These are phyloP conservation scores for Boletus sensibilis DNA, from an alignment of 768 basidiomycete genomes.

Conservation along the genomic window DNA sequence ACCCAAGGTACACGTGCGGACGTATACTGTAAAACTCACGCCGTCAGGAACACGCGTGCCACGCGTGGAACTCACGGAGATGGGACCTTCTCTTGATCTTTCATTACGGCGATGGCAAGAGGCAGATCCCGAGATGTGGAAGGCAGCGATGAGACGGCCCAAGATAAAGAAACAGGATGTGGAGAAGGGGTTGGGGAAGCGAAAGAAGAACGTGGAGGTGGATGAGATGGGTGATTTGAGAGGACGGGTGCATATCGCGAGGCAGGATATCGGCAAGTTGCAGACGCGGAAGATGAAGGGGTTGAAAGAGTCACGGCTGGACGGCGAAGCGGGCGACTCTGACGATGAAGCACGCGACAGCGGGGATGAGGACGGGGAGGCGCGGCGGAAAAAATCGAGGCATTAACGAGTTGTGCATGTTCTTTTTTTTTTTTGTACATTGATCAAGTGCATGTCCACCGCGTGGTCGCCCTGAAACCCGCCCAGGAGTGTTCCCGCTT, in stretches of 20 bases:
- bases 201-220: conserved; percentile 91
- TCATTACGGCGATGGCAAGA: conserved; percentile 68
- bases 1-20: conserved; percentile 86
- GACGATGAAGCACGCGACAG: background rate
- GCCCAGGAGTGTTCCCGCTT: background rate
- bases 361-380: conserved; percentile 19
- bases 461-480: background rate
- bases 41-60: conserved; percentile 80
- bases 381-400: conserved; percentile 17
- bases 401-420: background rate
- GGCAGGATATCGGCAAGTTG: conserved; percentile 82
- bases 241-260: conserved; percentile 84
- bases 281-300: conserved; percentile 98
- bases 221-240: conserved; percentile 98
- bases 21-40: conserved; percentile 74
- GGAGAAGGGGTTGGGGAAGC: conserved; percentile 86
- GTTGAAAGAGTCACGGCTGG: conserved; percentile 50
- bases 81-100: conserved; percentile 91
- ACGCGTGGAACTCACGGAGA: conserved; percentile 75
- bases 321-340: background rate
- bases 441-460: background rate
- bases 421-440: background rate
- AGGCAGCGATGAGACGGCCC: conserved; percentile 76
- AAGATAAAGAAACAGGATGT: conserved; percentile 88
- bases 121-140: conserved; percentile 77